Percentiles rank a stretch among this genome's conserved stretches.
These are phyloP conservation scores for Pythium apleroticum DNA, from an alignment of 352 stramenopile genomes.

Conservation along the genomic window DNA sequence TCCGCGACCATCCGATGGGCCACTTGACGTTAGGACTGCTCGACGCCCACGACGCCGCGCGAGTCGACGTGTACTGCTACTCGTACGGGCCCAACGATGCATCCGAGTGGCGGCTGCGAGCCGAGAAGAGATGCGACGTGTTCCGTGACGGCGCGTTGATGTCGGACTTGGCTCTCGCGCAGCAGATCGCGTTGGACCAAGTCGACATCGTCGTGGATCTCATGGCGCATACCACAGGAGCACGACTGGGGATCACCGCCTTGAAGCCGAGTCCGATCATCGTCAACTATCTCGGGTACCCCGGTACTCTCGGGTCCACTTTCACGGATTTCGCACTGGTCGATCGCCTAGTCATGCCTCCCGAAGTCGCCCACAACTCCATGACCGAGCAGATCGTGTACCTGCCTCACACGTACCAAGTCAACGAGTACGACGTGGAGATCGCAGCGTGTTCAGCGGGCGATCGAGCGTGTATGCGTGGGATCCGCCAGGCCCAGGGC, in stretches of 20 bases:
- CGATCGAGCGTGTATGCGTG: neutral
- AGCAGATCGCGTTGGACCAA: conserved; percentile 47
- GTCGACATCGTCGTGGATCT: conserved; percentile 91
- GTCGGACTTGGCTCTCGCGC: conserved; percentile 55
- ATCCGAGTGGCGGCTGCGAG: conserved; percentile 55
- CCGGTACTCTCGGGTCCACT: conserved; percentile 78
- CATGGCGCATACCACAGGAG: conserved; percentile 90
- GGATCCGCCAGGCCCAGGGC: conserved; percentile 4
- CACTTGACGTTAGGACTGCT: conserved; percentile 87
- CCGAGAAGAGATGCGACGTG: conserved; percentile 44
- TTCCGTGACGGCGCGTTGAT: conserved; percentile 66
- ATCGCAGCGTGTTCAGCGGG: conserved; percentile 31
- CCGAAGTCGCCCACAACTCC: conserved; percentile 36
- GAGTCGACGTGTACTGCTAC: conserved; percentile 62
- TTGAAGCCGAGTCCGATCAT: conserved; percentile 60
- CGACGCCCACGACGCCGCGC: conserved; percentile 57
- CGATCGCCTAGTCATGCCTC: conserved; percentile 64
- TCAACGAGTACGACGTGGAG: conserved; percentile 76
- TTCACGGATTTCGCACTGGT: conserved; percentile 82
- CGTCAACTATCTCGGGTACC: conserved; percentile 92
- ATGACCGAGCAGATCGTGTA: conserved; percentile 90
- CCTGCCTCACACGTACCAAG: conserved; percentile 89
- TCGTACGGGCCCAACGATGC: conserved; percentile 83
- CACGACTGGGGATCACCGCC: conserved; percentile 58
- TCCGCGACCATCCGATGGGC: conserved; percentile 93